Evolutionary conservation across 768 basidiomycete species (phyloP).

Genomic region (Podaxis carcinomalis): DNA sequence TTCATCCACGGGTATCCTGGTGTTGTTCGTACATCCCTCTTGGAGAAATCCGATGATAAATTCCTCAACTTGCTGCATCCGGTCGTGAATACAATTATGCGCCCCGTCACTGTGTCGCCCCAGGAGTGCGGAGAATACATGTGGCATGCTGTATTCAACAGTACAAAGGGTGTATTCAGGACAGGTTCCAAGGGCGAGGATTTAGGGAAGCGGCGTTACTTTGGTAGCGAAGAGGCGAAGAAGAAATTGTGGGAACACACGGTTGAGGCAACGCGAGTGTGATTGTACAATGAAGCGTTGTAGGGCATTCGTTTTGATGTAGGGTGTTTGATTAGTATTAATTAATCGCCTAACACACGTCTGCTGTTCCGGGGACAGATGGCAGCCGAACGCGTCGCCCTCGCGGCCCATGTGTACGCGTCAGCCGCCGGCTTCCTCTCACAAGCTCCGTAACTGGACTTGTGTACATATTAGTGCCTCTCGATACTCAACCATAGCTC

Average conservation of each 20-base stretch:
- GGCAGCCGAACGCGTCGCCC: neutral
- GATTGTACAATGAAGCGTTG: neutral
- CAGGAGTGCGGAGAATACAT: conserved; percentile 34
- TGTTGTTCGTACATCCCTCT: conserved; percentile 30
- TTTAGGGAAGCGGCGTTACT: conserved; percentile 30
- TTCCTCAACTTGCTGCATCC: conserved; percentile 19
- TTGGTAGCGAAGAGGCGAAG: conserved; percentile 31
- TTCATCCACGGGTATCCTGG: conserved; percentile 38
- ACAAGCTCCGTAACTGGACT: neutral
- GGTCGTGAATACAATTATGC: conserved; percentile 18
- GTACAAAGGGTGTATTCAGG: conserved; percentile 26
- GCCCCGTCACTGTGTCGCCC: conserved; percentile 21
- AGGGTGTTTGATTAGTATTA: too few species aligned
- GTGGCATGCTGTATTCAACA: conserved; percentile 28
- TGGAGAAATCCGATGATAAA: conserved; percentile 22
- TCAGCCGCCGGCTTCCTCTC: neutral
- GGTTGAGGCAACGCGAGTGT: conserved; percentile 8
- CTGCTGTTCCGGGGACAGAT: neutral
- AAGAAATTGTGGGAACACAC: conserved; percentile 35
- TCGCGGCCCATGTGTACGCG: neutral
- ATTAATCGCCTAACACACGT: neutral
- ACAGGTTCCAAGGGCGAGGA: conserved; percentile 31
- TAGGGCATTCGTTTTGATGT: neutral
- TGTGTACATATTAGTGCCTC: neutral
- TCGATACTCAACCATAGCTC: neutral